Evolutionary conservation across 2,329 filamentous ascomycete genomes (phyloP).

Genomic region (Diaporthe citrichinensis): DNA sequence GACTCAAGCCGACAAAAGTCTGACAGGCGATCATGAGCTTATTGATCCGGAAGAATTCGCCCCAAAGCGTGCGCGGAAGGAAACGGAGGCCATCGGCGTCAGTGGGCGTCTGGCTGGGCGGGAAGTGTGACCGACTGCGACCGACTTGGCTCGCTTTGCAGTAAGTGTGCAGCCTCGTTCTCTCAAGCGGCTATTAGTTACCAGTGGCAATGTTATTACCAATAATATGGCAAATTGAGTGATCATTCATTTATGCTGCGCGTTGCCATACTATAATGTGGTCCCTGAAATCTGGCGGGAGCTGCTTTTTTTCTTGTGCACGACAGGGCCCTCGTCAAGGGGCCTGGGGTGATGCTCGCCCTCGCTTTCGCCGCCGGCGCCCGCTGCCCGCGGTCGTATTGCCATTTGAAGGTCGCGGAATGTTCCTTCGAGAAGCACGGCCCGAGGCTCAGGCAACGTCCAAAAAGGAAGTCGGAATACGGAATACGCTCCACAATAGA

Average conservation of each 20-base stretch:
- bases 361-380: not conserved
- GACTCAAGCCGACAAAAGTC: not conserved
- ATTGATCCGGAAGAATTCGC: not conserved
- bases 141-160: not conserved
- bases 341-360: not conserved
- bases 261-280: not conserved
- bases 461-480: constrained; percentile 17
- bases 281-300: not conserved
- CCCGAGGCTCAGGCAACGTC: not conserved
- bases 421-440: not conserved
- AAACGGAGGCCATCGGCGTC: not conserved
- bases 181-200: not conserved
- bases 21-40: not conserved
- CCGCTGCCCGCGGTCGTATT: not conserved
- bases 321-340: not conserved
- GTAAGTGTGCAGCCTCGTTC: not conserved
- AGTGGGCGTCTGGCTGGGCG: not conserved
- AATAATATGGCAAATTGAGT: not conserved
- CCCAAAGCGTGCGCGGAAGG: not conserved
- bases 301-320: not conserved
- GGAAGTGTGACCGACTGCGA: not conserved
- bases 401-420: constrained; percentile 3
- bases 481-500: constrained; percentile 9
- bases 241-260: not conserved
- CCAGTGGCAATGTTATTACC: not conserved